Percentiles rank a stretch among this genome's conserved stretches.
Conservation (phyloP, 129 eudicot species). For the Pseudognaphalium luteoalbum region DNA sequence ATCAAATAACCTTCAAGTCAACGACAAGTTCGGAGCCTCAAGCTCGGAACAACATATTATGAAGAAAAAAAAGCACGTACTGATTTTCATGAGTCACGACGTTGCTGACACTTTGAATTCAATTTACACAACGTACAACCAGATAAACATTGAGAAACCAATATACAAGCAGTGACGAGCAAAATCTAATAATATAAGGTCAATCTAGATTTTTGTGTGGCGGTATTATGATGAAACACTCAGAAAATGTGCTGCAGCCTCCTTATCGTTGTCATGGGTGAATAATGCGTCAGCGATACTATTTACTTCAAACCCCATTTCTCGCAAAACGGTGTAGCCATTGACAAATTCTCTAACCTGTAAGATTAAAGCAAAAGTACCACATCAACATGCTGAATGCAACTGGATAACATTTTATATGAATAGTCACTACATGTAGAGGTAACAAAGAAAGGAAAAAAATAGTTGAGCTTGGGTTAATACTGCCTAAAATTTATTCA, state of each 20-base stretch:
- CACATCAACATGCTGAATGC: background rate
- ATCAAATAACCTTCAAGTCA: background rate
- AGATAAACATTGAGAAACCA: background rate
- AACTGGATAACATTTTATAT: background rate
- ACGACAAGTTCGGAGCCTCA: background rate
- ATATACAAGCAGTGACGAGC: conserved; percentile 17
- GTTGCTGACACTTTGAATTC: background rate
- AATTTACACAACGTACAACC: conserved; percentile 12
- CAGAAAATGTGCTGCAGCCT: conserved; percentile 79
- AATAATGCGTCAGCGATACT: conserved; percentile 79
- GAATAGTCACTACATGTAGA: background rate
- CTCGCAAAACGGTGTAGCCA: conserved; percentile 62
- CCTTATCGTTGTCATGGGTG: conserved; percentile 76
- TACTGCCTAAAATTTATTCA: too few species aligned
- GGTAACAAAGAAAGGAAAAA: background rate
- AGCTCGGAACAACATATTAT: background rate
- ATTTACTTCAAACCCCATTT: conserved; percentile 85
- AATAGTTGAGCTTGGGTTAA: too few species aligned
- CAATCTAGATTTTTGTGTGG: background rate
- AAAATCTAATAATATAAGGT: conserved; percentile 7
- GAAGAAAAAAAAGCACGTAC: background rate
- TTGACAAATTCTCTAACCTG: conserved; percentile 83
- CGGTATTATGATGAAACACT: conserved; percentile 45
- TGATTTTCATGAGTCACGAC: background rate
- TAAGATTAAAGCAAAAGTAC: background rate